These are phyloP conservation scores for Dimargaris verticillata DNA, from an alignment of 192 early-diverging fungal genomes.

Conservation along the genomic window DNA sequence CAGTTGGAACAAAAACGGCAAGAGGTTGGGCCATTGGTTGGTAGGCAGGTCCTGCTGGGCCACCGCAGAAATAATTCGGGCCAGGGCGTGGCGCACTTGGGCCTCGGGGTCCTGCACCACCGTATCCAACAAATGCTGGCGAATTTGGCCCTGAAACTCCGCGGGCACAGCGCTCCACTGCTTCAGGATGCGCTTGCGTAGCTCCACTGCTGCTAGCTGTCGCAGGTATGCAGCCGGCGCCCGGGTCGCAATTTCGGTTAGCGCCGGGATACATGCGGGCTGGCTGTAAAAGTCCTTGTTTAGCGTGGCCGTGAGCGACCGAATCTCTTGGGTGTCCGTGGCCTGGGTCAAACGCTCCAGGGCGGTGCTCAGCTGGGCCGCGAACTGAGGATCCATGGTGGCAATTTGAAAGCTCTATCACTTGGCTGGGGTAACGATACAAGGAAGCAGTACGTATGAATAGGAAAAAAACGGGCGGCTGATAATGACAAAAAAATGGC, in stretches of 20 bases:
- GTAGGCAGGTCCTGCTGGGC: constrained; percentile 65
- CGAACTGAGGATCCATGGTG: constrained; percentile 34
- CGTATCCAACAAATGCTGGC: constrained; percentile 47
- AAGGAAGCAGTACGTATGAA: not conserved
- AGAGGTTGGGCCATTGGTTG: constrained; percentile 60
- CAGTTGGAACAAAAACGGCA: constrained; percentile 64
- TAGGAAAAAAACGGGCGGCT: too few species aligned
- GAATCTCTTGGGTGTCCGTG: constrained; percentile 37
- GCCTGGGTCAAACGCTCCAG: constrained; percentile 36
- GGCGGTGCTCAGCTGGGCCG: constrained; percentile 33
- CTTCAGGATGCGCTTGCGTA: constrained; percentile 62
- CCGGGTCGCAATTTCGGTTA: constrained; percentile 51
- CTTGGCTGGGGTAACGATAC: not conserved
- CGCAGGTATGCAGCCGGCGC: constrained; percentile 52
- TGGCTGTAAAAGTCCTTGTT: constrained; percentile 55
- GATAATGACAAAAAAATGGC: too few species aligned
- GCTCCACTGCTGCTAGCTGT: constrained; percentile 78
- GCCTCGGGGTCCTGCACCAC: constrained; percentile 57
- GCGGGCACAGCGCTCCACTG: constrained; percentile 58
- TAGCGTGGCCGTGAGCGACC: constrained; percentile 48
- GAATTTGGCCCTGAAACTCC: constrained; percentile 37
- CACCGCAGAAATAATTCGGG: constrained; percentile 79
- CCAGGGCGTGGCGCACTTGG: constrained; percentile 56
- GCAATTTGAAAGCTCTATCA: not conserved
- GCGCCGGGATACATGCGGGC: constrained; percentile 62